A percentile compares a stretch with the other conserved stretches of the same genome.
Evolutionary conservation across 352 stramenopile genomes (phyloP).

Genomic region (Phytophthora chlamydospora): DNA sequence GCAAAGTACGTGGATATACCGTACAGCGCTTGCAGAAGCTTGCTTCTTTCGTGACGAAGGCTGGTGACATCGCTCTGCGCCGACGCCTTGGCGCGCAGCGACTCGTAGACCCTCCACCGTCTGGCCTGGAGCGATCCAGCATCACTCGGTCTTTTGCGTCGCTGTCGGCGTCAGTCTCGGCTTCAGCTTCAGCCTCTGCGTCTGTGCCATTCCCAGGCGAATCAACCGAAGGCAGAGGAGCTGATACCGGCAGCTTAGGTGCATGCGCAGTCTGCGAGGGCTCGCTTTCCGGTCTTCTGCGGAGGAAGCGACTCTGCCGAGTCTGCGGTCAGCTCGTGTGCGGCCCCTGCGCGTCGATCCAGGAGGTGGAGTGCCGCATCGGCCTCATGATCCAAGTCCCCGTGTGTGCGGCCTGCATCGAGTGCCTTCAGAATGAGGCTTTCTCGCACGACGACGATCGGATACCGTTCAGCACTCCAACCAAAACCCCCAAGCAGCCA

Average conservation of each 20-base stretch:
- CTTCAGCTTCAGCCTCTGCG: conserved; percentile 1
- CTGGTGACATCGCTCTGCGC: conserved; percentile 22
- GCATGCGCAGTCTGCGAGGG: conserved; percentile 15
- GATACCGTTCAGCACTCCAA: too few species aligned
- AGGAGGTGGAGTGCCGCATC: conserved; percentile 18
- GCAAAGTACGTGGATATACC: conserved; percentile 7
- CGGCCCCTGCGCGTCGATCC: conserved; percentile 3
- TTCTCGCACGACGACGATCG: conserved; percentile 8
- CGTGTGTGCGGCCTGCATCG: conserved; percentile 14
- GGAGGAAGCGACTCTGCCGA: conserved; percentile 16
- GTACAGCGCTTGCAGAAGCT: conserved; percentile 14
- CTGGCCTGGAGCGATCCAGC: background rate
- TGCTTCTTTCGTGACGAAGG: conserved; percentile 16
- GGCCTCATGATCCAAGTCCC: conserved; percentile 9
- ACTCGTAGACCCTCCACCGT: background rate
- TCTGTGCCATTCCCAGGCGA: background rate
- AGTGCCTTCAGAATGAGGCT: conserved; percentile 1
- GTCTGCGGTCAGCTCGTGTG: conserved; percentile 9
- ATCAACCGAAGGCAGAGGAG: background rate
- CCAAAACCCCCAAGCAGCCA: background rate
- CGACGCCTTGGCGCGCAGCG: conserved; percentile 19
- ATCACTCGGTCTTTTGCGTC: conserved; percentile 14
- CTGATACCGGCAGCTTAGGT: background rate
- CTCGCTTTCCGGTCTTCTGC: conserved; percentile 16
- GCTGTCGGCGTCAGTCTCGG: background rate